Evolutionary conservation across 129 eudicot species (phyloP), one percentile per base, ranked within the genome.

Genomic region (Deinandra increscens): DNA sequence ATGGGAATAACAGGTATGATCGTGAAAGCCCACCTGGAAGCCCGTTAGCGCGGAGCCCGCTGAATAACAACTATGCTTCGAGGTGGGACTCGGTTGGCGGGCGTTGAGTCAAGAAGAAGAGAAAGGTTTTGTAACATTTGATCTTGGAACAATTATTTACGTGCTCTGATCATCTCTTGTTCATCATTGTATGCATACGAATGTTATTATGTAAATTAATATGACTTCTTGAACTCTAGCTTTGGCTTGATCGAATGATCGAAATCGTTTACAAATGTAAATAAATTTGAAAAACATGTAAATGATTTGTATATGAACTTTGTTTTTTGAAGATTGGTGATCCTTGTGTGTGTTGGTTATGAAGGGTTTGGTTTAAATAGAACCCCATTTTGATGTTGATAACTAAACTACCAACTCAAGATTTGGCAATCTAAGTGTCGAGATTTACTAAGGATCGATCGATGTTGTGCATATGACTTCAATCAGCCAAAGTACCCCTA

Each of bases 1-100:
- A 68, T 31, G 70, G 45, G 70, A 58, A 68, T 37, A 69, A 46
- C 15, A 78, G 82, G 76, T 31, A 39, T 45, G 96, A 83, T 22
- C 73, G 80, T 65, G 84, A 75, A 51, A 76, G 79, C 51, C 80
- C 66, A 18, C 63, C 82, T 0, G 55, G 70, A 39, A 84, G 83
- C 70, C 85, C 89, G 8, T 59, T 75, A 46, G 69, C 50, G 2
- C 62, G 56, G 13, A 75, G 78, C 50, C 81, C 85, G 36, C 73
- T 9, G 9, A 67, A 66, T 17, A 66, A 18, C 67, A 75, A 19
- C 60, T 26, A 68, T 8, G n/a, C 44, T 33, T 23, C 74, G 8
- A 66, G 43, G 36, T 75, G 74, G 79, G 79, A 75, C 45, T 45
- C 80, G 1, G 39, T 58, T 22, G 80, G 80, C 19, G 74, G 69